These are phyloP conservation scores for Triadica sebifera DNA, from an alignment of 345 rosid species.

Conservation along the genomic window DNA sequence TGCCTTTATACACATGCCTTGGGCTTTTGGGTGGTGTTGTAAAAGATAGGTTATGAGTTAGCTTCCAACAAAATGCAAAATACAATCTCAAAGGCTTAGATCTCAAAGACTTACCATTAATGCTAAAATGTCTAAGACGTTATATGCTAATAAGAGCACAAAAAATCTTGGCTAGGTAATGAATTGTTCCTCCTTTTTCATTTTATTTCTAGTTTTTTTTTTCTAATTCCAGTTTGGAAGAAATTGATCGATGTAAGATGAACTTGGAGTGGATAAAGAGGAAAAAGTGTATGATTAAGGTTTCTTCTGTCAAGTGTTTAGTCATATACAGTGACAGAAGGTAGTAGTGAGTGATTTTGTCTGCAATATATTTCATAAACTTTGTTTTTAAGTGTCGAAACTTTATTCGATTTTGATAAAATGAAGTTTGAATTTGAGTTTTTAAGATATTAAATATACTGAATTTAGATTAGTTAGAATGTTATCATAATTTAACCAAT, in stretches of 20 bases:
- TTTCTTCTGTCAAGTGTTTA: not conserved
- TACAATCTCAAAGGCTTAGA: no score
- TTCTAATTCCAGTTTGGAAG: not conserved
- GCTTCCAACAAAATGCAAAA: no score
- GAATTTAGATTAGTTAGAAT: no score
- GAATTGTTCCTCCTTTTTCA: not conserved
- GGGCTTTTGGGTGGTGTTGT: not conserved
- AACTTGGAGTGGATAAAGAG: not conserved
- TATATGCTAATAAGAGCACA: not conserved
- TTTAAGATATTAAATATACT: no score
- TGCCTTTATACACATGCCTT: not conserved
- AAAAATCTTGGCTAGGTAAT: not conserved
- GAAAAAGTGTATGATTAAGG: not conserved
- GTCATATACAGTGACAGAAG: no score
- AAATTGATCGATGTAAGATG: not conserved
- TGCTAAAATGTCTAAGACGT: not conserved
- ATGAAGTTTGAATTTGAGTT: no score
- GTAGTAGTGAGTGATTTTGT: no score
- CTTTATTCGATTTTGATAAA: no score
- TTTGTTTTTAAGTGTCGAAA: no score
- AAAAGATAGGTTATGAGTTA: not conserved
- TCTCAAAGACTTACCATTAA: not conserved
- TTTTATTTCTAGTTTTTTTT: not conserved
- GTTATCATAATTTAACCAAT: no score
- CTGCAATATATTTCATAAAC: no score